Percentiles rank a stretch among this genome's conserved stretches.
Conservation (phyloP, 164 flowering plant genomes). For the Chimonanthus salicifolius region DNA sequence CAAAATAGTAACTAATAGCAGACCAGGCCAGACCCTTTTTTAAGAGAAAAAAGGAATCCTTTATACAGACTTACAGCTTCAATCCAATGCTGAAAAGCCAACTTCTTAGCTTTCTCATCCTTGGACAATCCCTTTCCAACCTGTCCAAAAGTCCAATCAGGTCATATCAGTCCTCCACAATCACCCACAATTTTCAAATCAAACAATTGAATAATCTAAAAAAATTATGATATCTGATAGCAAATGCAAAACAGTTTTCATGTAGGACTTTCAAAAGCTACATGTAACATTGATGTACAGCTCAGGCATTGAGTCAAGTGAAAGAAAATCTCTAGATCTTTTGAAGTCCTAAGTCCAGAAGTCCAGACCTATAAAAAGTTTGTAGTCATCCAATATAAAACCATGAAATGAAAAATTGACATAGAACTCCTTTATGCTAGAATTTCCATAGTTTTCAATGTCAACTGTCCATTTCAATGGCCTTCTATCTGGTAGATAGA, state of each 20-base stretch:
- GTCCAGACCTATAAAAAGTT: not conserved
- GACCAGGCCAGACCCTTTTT: not conserved
- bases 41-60: not conserved
- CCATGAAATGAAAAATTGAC: not conserved
- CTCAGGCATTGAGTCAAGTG: no score
- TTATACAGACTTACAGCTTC: slow-evolving; percentile 62
- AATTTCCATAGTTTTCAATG: not conserved
- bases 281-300: not conserved
- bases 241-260: not conserved
- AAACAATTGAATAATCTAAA: no score
- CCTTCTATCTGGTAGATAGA: not conserved
- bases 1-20: no score
- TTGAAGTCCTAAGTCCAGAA: no score
- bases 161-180: not conserved
- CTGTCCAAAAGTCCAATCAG: slow-evolving; percentile 24
- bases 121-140: slow-evolving; percentile 77
- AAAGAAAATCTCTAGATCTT: not conserved
- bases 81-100: slow-evolving; percentile 95
- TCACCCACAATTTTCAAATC: not conserved
- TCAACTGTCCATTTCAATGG: not conserved
- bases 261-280: not conserved
- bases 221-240: no score
- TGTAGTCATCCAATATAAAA: not conserved
- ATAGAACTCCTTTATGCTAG: not conserved
- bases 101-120: slow-evolving; percentile 62